Base-by-base conservation (phyloP, 75 land plant species). In the Ceratopteris richardii region DNA sequence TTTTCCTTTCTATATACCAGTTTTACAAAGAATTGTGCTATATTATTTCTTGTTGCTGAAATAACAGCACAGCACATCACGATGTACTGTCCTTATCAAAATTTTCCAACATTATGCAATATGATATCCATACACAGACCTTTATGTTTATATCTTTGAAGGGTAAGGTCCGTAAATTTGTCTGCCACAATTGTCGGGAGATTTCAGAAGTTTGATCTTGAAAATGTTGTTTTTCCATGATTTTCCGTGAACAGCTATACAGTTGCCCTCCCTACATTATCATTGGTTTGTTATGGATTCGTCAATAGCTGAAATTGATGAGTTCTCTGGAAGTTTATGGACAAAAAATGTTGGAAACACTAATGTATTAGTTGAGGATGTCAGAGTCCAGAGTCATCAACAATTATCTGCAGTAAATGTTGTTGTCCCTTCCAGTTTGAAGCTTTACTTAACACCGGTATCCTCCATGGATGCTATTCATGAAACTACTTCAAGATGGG, bases 371-470 rank as follows among this genome's bases (percentile, higher is more conserved):
- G 87, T 94, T 29, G 85, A 89, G 51, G 98, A 94, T 53, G 66
- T 74, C 14, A 83, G 98, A 60, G 81, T 89, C 60, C 60, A 52
- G 59, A 90, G 91, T 5, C 91, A 94, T 43, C 66, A 69, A 26
- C 98, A 94, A 55, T 62, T 72, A 29, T 85, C 98, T 30, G 53
- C 85, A 25, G 25, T 94, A 20, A 75, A 89, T 69, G 90, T 94
- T 54, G 90, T 89, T 33, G 3, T 77, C 0, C 98, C 98, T 1
- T 69, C 77, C 44, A 67, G 61, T 41, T 44, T 94, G 50, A 37
- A 20, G 31, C 55, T 88, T 47, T 77, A 75, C 64, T 58, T 87
- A n/a, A 42, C 58, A 43, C 82, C 80, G 44, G 58, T 87, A 14
- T 63, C 70, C 24, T 29, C 18, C 43, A 47, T 40, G 23, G 56